Evolutionary conservation across 306 rosid genomes (phyloP), one percentile per base, ranked within the genome.

Genomic region (Boehmeria nivea): DNA sequence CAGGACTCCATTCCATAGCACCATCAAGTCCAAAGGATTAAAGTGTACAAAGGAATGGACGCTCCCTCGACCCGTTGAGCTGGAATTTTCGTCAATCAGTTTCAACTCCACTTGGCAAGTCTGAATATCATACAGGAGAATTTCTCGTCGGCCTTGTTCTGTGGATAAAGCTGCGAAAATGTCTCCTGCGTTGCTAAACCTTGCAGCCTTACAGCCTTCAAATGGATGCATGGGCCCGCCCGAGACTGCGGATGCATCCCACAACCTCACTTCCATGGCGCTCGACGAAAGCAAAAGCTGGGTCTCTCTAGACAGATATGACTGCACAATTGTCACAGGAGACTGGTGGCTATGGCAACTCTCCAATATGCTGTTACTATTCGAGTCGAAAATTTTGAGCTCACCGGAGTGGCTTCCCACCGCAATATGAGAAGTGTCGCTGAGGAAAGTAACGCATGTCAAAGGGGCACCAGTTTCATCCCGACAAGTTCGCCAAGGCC

Each of bases 401-500:
- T 93, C 99, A 23, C 96, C 99, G 31, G 80, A 67, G 51, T 93
- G 96, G 82, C 81, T 77, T 17, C 99, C 99, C 27, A 81, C 96
- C 13, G 95, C 96, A 60, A 93, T 71, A 59, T 65, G 95, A 65
- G 94, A 80, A 12, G 96, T 85, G 64, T 93, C 94, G 46, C 84
- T 82, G 40, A 88, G 83, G 78, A 93, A 93, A 38, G 93, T 70
- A 57, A 93, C 70, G 76, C 96, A 87, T 6, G 99, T 93, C 66
- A 93, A 79, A 16, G 87, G 86, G 43, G 84, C 70, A 63, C 86
- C 83, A n/a, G 75, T 72, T 57, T 85, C 90, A 48, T 93, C 99
- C 49, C 99, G 85, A 62, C 95, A 87, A 50, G 99, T 85, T 36
- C 99, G 69, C 99, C 99, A 87, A 2, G 96, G 96, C 73, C 90